Evolutionary conservation across 345 rosid species (phyloP).

Genomic region (Erucastrum elatum): DNA sequence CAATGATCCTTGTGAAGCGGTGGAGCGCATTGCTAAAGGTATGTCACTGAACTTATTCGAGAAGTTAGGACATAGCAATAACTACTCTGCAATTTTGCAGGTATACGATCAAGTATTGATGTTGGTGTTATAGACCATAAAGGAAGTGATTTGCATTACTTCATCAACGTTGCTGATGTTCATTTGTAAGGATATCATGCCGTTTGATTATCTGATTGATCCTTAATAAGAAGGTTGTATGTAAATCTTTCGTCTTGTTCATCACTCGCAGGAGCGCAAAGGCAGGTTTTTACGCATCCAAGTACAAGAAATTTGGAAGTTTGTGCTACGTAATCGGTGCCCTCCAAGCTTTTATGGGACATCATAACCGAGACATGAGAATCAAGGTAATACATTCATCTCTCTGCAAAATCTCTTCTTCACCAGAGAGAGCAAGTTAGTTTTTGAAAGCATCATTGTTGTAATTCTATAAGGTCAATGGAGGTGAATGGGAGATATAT

Average conservation of each 20-base stretch:
- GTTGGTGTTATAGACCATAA: constrained; percentile 67
- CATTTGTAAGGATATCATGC: constrained; percentile 80
- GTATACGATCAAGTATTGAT: constrained; percentile 66
- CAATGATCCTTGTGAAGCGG: not conserved
- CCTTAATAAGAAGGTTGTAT: not conserved
- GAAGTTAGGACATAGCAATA: not conserved
- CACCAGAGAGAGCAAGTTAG: constrained; percentile 14
- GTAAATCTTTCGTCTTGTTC: not conserved
- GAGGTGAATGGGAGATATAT: constrained; percentile 76
- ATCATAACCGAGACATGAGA: constrained; percentile 71
- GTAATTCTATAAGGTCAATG: constrained; percentile 53
- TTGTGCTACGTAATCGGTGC: constrained; percentile 89
- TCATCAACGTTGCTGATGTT: constrained; percentile 90
- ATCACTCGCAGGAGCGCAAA: constrained; percentile 81
- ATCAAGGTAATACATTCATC: constrained; percentile 54
- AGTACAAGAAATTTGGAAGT: constrained; percentile 82
- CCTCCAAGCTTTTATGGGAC: constrained; percentile 85
- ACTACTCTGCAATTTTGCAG: constrained; percentile 46
- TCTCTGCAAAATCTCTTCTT: not conserved
- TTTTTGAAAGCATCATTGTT: constrained; percentile 8
- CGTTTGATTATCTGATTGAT: constrained; percentile 4
- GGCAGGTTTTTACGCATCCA: constrained; percentile 93
- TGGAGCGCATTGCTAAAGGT: constrained; percentile 22
- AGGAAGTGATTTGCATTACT: constrained; percentile 66
- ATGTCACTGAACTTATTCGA: constrained; percentile 17